phyloP scores from a whole-genome alignment of 495 filamentous ascomycete genomes.

The Xylaria scruposa region DNA sequence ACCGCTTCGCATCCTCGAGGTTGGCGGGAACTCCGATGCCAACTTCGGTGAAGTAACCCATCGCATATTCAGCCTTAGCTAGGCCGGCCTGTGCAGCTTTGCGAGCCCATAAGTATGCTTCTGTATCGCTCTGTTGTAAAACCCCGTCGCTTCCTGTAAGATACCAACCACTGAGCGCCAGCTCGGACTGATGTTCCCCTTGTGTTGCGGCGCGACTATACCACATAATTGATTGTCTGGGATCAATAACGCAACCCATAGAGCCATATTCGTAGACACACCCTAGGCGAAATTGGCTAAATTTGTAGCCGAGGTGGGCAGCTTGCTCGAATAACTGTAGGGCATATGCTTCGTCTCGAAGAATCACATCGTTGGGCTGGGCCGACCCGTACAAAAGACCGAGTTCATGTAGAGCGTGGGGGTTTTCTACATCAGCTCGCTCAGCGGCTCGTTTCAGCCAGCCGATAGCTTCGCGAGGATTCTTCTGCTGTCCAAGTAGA shows the following conservation, averaged over 20 bases:
- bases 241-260: constrained; percentile 81
- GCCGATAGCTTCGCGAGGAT: constrained; percentile 80
- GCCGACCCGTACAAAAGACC: constrained; percentile 82
- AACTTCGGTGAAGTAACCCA: constrained; percentile 97
- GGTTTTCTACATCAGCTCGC: constrained; percentile 85
- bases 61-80: constrained; percentile 93
- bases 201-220: constrained; percentile 91
- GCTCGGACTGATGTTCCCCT: constrained; percentile 92
- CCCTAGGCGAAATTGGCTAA: constrained; percentile 89
- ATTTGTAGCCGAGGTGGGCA: constrained; percentile 92
- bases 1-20: constrained; percentile 93
- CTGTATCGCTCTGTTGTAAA: constrained; percentile 89
- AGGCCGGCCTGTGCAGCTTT: constrained; percentile 87
- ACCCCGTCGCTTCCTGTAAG: constrained; percentile 89
- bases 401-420: constrained; percentile 93
- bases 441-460: constrained; percentile 96
- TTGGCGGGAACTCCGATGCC: constrained; percentile 89
- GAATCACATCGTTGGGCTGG: constrained; percentile 69
- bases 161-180: constrained; percentile 96
- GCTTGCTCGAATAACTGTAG: constrained; percentile 81
- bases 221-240: constrained; percentile 85
- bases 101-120: constrained; percentile 95
- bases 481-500: constrained; percentile 86
- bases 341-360: constrained; percentile 82
- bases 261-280: constrained; percentile 89